phyloP scores from a whole-genome alignment of 345 rosid species.

The Capsella bursapastoris region DNA sequence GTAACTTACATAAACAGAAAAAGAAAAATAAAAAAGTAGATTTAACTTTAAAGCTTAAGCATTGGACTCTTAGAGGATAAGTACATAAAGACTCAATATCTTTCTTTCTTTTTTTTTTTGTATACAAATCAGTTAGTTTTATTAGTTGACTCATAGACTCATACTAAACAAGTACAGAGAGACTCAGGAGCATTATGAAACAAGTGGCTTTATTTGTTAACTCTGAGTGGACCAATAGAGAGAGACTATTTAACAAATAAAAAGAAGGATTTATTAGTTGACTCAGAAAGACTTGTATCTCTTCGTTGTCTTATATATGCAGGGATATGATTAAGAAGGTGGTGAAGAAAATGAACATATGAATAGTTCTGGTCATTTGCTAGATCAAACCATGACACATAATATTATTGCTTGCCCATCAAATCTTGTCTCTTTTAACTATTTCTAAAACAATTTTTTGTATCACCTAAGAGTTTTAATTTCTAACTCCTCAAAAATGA shows the following conservation, averaged over 20 bases:
- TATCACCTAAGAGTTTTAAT: too few relatives aligned
- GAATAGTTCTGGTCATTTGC: too few relatives aligned
- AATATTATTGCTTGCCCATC: too few relatives aligned
- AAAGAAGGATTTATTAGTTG: not conserved
- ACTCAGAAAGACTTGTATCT: not conserved
- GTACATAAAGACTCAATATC: not conserved
- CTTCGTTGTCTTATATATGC: not conserved
- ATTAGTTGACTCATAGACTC: not conserved
- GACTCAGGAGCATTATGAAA: not conserved
- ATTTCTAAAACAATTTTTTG: too few relatives aligned
- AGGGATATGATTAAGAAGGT: not conserved
- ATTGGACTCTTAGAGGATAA: not conserved
- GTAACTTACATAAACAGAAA: not conserved
- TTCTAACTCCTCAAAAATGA: not conserved
- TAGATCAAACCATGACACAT: too few relatives aligned
- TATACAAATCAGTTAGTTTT: not conserved
- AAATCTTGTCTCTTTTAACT: too few relatives aligned
- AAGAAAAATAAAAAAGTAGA: not conserved
- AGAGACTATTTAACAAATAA: not conserved
- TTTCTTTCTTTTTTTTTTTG: too few relatives aligned
- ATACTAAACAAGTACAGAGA: not conserved
- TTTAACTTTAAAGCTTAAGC: not conserved
- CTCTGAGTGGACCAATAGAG: not conserved
- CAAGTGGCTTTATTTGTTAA: not conserved
- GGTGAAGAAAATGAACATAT: not conserved